phyloP scores from a whole-genome alignment of 768 basidiomycete species.

The Agrocybe pediades region DNA sequence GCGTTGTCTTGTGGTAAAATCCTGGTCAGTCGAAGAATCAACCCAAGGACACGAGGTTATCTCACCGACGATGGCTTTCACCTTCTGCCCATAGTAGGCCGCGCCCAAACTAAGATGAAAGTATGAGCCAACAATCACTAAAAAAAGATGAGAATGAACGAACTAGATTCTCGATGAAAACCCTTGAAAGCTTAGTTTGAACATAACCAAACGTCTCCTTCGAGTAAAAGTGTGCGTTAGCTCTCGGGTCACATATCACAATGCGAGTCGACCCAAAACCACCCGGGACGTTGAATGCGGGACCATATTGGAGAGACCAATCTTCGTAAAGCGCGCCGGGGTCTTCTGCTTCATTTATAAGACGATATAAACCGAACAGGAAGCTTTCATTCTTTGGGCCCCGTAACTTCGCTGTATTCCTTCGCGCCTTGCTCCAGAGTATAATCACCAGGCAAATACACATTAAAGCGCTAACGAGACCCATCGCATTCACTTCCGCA shows the following conservation, averaged over 20 bases:
- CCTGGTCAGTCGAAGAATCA: too few relatives aligned
- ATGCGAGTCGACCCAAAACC: slow-evolving; percentile 34
- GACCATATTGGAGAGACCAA: slow-evolving; percentile 52
- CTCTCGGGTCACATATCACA: slow-evolving; percentile 49
- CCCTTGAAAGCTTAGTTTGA: slow-evolving; percentile 33
- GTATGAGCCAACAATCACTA: neutral
- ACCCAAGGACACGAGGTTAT: too few relatives aligned
- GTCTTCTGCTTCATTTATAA: slow-evolving; percentile 29
- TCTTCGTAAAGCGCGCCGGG: slow-evolving; percentile 37
- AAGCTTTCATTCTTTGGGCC: slow-evolving; percentile 45
- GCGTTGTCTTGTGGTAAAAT: slow-evolving; percentile 38
- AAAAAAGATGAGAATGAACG: slow-evolving; percentile 2
- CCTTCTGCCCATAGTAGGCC: slow-evolving; percentile 43
- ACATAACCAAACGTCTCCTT: slow-evolving; percentile 52
- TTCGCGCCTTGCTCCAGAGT: neutral
- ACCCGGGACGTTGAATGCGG: slow-evolving; percentile 42
- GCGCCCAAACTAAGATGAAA: slow-evolving; percentile 35
- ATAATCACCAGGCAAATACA: neutral
- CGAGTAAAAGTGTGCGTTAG: slow-evolving; percentile 50
- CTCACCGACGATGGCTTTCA: slow-evolving; percentile 50
- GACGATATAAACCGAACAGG: slow-evolving; percentile 39
- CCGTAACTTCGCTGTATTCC: slow-evolving; percentile 33
- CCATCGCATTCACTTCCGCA: too few relatives aligned
- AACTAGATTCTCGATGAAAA: slow-evolving; percentile 42
- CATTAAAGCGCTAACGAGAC: too few relatives aligned